Conservation (phyloP, 495 filamentous ascomycete species). For the Acidiella bohemica region DNA sequence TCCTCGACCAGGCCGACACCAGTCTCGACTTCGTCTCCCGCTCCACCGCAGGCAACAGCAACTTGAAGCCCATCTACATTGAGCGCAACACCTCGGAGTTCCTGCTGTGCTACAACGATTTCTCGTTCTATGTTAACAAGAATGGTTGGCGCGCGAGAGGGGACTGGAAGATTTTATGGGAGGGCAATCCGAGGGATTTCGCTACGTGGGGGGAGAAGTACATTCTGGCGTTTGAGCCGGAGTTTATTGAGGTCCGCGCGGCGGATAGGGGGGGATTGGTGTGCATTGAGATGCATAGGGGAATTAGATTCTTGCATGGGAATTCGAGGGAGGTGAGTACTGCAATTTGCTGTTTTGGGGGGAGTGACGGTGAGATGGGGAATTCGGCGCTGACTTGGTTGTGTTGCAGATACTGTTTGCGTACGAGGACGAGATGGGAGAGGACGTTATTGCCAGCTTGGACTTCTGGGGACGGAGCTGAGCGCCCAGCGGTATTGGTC, state of each 20-base stretch:
- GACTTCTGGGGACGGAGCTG: slow-evolving; percentile 67
- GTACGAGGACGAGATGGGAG: slow-evolving; percentile 86
- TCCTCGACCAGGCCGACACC: slow-evolving; percentile 96
- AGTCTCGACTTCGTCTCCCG: slow-evolving; percentile 91
- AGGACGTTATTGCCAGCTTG: slow-evolving; percentile 86
- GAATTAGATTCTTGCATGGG: slow-evolving; percentile 92
- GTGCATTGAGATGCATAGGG: slow-evolving; percentile 88
- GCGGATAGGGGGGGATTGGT: slow-evolving; percentile 83
- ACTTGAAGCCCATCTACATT: slow-evolving; percentile 92
- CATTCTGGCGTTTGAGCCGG: slow-evolving; percentile 96
- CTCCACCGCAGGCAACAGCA: slow-evolving; percentile 71
- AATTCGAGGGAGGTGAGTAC: slow-evolving; percentile 80
- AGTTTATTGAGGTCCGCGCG: slow-evolving; percentile 91
- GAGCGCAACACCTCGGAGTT: slow-evolving; percentile 94
- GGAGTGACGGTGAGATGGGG: not conserved
- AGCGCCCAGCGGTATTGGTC: too few species aligned
- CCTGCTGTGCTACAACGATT: slow-evolving; percentile 93
- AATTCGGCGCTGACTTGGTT: slow-evolving; percentile 10
- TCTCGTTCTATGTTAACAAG: slow-evolving; percentile 96
- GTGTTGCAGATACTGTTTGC: slow-evolving; percentile 74
- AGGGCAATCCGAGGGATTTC: slow-evolving; percentile 81
- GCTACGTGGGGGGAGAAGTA: slow-evolving; percentile 78
- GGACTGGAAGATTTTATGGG: slow-evolving; percentile 97
- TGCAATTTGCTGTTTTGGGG: slow-evolving; percentile 2
- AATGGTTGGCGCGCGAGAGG: slow-evolving; percentile 94